Evolutionary conservation across 352 stramenopile species (phyloP).

Genomic region (Globisporangium polare): DNA sequence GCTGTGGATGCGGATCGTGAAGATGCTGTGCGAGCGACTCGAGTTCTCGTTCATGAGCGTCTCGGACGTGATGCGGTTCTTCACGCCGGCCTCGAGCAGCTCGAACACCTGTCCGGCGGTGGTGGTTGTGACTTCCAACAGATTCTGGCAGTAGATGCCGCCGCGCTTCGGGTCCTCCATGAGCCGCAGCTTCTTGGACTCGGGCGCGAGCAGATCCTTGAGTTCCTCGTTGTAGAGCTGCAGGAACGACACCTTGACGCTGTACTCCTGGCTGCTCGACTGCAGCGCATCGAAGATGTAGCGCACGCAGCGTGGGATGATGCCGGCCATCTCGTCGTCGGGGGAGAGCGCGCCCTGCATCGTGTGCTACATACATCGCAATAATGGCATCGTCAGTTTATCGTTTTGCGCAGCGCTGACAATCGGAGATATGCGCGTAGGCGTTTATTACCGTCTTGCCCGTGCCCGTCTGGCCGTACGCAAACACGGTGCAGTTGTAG

Average conservation of each 20-base stretch:
- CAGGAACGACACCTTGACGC: conserved; percentile 95
- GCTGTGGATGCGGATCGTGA: conserved; percentile 96
- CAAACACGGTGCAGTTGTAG: conserved; percentile 97
- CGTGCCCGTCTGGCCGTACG: conserved; percentile 96
- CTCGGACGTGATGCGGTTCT: conserved; percentile 90
- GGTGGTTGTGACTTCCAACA: conserved; percentile 85
- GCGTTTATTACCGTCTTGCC: conserved; percentile 85
- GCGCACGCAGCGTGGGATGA: conserved; percentile 93
- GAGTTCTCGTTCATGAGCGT: conserved; percentile 96
- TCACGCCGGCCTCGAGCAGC: conserved; percentile 86
- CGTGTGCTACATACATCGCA: conserved; percentile 38
- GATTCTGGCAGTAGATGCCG: conserved; percentile 87
- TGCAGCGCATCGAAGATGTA: conserved; percentile 96
- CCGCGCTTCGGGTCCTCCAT: conserved; percentile 88
- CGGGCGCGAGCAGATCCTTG: conserved; percentile 88
- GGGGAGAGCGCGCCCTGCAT: conserved; percentile 95
- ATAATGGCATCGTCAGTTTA: no score
- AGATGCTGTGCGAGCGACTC: conserved; percentile 97
- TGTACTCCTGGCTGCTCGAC: conserved; percentile 87
- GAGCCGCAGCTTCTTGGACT: conserved; percentile 82
- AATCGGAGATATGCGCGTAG: neutral
- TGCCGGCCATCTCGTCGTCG: conserved; percentile 85
- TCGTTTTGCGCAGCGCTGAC: no score
- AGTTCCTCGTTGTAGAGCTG: conserved; percentile 99
- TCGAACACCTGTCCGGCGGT: conserved; percentile 83